Evolutionary conservation across 2,329 filamentous ascomycete genomes (phyloP), one percentile per base, ranked within the genome.

Genomic region (Hansfordia pulvinata): DNA sequence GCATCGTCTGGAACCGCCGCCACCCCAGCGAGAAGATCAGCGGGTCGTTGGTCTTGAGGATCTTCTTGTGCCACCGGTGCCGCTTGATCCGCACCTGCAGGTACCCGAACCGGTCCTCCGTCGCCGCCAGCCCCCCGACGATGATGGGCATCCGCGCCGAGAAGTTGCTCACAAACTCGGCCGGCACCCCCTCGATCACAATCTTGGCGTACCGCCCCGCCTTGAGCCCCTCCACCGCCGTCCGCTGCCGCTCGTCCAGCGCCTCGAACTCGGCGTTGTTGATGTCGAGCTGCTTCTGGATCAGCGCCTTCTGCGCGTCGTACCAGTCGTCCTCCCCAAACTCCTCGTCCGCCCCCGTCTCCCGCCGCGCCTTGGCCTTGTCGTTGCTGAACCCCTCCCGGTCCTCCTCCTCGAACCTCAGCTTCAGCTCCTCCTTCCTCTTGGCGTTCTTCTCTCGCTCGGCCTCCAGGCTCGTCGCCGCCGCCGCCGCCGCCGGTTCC

Each of bases 251-350:
- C 36, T 90, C 80, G 46, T 98, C 90, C 3, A 98, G 69, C 29
- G 72, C 70, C 40, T 86, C 83, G 37, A 92, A 93, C 47, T 96
- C 92, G 31, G 83, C 73, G 45, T 85, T 84, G 58, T 98, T 98
- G 69, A 98, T 94, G 44, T 92, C 82, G 35, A 90, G 69, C 52
- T 98, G 90, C 56, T 93, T 94, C 54, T 94, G 82, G 32, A 98
- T 76, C 49, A 80, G 69, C 17, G 90, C 83, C 58, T 98, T 98
- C 49, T 98, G 90, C 16, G 81, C 73, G 46, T 96, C 90, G 49
- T 98, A 98, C 92, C 92, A 98, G 30, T 98, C 83, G 47, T 98
- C 90, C 53, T 98, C 90, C 27, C 86, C 90, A 43, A 93, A 96
- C 45, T 92, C 79, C 28, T 88, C 73, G 5, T 73, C 62, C 3